Conservation (phyloP, 2,329 filamentous ascomycete genomes). For the Nectriaceae sp. region DNA sequence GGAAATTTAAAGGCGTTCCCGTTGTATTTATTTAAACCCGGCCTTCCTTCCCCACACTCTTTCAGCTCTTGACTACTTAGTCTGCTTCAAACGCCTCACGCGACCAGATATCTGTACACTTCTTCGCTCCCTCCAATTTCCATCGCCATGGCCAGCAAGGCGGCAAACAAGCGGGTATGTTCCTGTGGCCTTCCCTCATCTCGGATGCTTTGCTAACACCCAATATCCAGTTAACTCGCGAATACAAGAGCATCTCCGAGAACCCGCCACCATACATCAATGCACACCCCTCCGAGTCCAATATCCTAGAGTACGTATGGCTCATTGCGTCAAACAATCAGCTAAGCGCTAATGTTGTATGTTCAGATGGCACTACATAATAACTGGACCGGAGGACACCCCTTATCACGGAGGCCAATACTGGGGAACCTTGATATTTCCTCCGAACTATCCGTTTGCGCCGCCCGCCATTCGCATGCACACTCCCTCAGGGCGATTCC, state of each 20-base stretch:
- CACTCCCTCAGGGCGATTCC: conserved; percentile 93
- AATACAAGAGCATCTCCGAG: conserved; percentile 63
- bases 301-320: conserved; percentile 79
- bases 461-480: conserved; percentile 99
- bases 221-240: conserved; percentile 55
- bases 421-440: conserved; percentile 96
- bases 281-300: conserved; percentile 85
- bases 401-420: conserved; percentile 96
- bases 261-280: conserved; percentile 88
- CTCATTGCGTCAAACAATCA: background rate
- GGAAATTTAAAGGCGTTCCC: too few species aligned
- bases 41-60: too few species aligned
- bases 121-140: conserved; percentile 19
- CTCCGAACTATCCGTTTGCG: conserved; percentile 94
- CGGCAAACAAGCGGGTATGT: conserved; percentile 70
- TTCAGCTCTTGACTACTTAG: too few species aligned
- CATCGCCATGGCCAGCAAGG: conserved; percentile 66
- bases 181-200: background rate
- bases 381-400: conserved; percentile 91
- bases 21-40: too few species aligned
- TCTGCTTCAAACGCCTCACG: too few species aligned
- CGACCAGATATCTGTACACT: conserved; percentile 24
- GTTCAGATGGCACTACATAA: conserved; percentile 85
- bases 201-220: conserved; percentile 21
- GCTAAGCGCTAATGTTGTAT: conserved; percentile 13